phyloP scores from a whole-genome alignment of 331 rosid species.

The Malus hybrid region DNA sequence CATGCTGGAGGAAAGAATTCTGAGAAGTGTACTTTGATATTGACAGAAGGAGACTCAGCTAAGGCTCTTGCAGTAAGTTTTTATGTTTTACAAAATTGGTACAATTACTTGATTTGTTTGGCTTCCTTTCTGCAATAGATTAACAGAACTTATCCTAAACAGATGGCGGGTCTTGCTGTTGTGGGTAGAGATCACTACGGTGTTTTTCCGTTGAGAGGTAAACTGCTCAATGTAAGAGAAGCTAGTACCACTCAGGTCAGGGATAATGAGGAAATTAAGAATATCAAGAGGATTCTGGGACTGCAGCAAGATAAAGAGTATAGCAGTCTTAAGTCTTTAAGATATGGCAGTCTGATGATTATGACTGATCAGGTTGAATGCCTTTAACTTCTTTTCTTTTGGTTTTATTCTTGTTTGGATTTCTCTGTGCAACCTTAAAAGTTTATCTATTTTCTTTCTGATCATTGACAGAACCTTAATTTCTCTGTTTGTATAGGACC shows the following conservation, averaged over 20 bases:
- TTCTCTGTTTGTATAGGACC: constrained; percentile 45
- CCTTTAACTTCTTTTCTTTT: not conserved
- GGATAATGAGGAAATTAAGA: constrained; percentile 87
- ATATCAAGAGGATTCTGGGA: constrained; percentile 87
- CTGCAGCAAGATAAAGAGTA: constrained; percentile 91
- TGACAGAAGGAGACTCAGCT: constrained; percentile 98
- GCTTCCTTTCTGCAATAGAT: not conserved
- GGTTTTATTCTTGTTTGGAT: not conserved
- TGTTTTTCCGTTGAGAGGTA: constrained; percentile 90
- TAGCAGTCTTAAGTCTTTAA: constrained; percentile 49
- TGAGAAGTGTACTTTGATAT: constrained; percentile 81
- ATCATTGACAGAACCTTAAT: not conserved
- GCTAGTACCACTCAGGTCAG: constrained; percentile 72
- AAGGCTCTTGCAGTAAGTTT: constrained; percentile 93
- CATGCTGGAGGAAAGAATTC: constrained; percentile 89
- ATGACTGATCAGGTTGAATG: constrained; percentile 93
- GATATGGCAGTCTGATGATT: constrained; percentile 97
- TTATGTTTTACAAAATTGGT: not conserved
- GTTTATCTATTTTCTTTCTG: not conserved
- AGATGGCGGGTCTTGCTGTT: constrained; percentile 97
- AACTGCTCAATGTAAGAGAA: constrained; percentile 90
- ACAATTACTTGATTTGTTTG: not conserved
- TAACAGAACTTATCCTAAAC: constrained; percentile 7
- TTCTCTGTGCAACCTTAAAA: not conserved
- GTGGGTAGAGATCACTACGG: constrained; percentile 93